Conservation (phyloP, 2,329 filamentous ascomycete species). For the Aspergillus costaricaensis region DNA sequence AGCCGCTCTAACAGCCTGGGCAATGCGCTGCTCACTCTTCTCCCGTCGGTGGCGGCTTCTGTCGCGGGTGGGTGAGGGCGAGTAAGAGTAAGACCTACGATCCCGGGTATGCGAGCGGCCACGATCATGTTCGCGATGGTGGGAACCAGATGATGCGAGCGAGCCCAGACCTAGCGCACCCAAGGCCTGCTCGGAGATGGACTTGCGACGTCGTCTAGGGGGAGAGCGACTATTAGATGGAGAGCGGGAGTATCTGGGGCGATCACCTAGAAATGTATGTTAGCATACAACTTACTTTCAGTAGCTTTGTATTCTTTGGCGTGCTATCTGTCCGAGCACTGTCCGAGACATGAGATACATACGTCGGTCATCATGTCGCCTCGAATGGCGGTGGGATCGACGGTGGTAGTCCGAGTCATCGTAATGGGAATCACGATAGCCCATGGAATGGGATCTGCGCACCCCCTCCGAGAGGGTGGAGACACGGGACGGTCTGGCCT, state of each 20-base stretch:
- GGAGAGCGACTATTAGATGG: slow-evolving; percentile 45
- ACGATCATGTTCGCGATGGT: slow-evolving; percentile 54
- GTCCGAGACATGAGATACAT: slow-evolving; percentile 23
- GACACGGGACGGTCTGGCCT: slow-evolving; percentile 26
- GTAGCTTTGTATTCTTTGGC: neutral
- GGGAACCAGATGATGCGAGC: slow-evolving; percentile 38
- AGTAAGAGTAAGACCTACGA: slow-evolving; percentile 51
- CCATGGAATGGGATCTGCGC: slow-evolving; percentile 40
- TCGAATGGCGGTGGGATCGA: slow-evolving; percentile 45
- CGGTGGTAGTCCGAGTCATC: slow-evolving; percentile 33
- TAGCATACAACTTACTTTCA: slow-evolving; percentile 1
- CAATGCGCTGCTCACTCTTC: slow-evolving; percentile 62
- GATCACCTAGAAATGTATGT: slow-evolving; percentile 28
- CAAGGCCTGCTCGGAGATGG: slow-evolving; percentile 52
- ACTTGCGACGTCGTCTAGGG: slow-evolving; percentile 47
- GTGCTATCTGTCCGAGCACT: neutral
- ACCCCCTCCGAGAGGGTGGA: slow-evolving; percentile 38
- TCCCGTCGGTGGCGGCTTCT: slow-evolving; percentile 54
- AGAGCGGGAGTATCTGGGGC: slow-evolving; percentile 37
- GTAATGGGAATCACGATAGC: slow-evolving; percentile 38
- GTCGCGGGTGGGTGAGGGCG: slow-evolving; percentile 54
- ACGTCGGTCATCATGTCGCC: slow-evolving; percentile 49
- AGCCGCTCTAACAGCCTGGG: slow-evolving; percentile 88
- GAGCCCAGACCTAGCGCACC: slow-evolving; percentile 62
- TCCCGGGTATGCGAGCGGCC: slow-evolving; percentile 38